Evolutionary conservation across 192 early-diverging fungal genomes (phyloP).

Genomic region (Coemansia sp.): DNA sequence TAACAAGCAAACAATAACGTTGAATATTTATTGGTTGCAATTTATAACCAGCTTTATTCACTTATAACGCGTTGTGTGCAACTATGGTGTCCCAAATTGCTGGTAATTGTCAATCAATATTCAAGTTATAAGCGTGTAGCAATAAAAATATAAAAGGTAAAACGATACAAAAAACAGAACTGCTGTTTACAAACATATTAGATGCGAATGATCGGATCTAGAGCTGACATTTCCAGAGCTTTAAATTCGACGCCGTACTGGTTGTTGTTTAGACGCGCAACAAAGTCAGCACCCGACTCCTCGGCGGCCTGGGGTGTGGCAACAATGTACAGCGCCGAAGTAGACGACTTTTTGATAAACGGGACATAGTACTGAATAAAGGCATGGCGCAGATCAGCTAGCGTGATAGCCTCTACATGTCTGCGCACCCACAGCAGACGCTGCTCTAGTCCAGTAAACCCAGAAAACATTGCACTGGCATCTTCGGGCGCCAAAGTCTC

Average conservation of each 20-base stretch:
- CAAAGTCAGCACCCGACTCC: slow-evolving; percentile 14
- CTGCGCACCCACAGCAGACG: slow-evolving; percentile 33
- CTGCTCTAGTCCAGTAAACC: slow-evolving; percentile 39
- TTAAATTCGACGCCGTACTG: slow-evolving; percentile 35
- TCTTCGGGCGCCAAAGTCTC: slow-evolving; percentile 34
- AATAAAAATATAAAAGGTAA: not conserved
- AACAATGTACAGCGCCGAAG: slow-evolving; percentile 28
- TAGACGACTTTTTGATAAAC: slow-evolving; percentile 20
- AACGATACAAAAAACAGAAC: not conserved
- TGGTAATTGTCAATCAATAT: not conserved
- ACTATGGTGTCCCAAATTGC: not conserved
- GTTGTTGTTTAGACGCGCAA: slow-evolving; percentile 24
- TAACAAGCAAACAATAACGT: not conserved
- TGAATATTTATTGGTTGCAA: not conserved
- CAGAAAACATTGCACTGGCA: slow-evolving; percentile 22
- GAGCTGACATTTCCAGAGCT: slow-evolving; percentile 18
- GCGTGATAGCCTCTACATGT: slow-evolving; percentile 33
- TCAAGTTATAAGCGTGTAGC: not conserved
- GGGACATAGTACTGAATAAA: slow-evolving; percentile 34
- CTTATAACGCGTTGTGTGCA: not conserved
- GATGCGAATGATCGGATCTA: slow-evolving; percentile 30
- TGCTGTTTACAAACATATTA: slow-evolving; percentile 11
- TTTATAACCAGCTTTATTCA: not conserved
- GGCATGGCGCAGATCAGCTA: slow-evolving; percentile 31
- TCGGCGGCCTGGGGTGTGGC: slow-evolving; percentile 30